Evolutionary conservation across 2,329 filamentous ascomycete genomes (phyloP).

Genomic region (Venturia nashicola): DNA sequence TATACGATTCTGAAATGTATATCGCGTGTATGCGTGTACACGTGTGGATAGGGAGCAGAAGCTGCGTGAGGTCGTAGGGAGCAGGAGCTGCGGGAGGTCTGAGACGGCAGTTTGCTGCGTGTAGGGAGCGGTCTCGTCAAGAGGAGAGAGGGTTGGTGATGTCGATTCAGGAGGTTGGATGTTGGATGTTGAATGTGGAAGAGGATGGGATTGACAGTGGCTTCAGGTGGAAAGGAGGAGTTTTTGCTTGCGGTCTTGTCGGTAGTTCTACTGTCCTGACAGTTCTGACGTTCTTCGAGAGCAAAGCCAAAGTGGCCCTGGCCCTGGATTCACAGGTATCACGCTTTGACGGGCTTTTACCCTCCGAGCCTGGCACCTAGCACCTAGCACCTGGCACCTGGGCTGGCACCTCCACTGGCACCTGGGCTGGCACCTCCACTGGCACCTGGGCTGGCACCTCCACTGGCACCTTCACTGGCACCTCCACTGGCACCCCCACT

Average conservation of each 20-base stretch:
- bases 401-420: too few species aligned
- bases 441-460: too few species aligned
- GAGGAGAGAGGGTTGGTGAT: neutral
- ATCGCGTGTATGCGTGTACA: neutral
- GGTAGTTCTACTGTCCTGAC: too few species aligned
- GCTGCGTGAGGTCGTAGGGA: neutral
- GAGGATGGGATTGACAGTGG: neutral
- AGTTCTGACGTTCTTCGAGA: neutral
- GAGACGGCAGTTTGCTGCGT: constrained; percentile 1
- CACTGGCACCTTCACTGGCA: too few species aligned
- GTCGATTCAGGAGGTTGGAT: neutral
- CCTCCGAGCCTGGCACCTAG: neutral
- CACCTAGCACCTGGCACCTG: too few species aligned
- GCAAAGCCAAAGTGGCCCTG: neutral
- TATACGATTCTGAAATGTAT: neutral
- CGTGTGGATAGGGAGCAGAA: neutral
- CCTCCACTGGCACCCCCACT: too few species aligned
- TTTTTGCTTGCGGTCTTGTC: neutral
- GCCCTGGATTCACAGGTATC: neutral
- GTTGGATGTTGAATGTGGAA: neutral
- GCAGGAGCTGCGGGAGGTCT: neutral
- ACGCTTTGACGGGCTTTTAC: neutral
- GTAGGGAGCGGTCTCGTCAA: neutral
- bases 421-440: too few species aligned
- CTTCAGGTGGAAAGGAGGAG: neutral